These are phyloP conservation scores for Fusarium odoratissimum DNA, from an alignment of 2,329 filamentous ascomycete genomes.

Conservation along the genomic window DNA sequence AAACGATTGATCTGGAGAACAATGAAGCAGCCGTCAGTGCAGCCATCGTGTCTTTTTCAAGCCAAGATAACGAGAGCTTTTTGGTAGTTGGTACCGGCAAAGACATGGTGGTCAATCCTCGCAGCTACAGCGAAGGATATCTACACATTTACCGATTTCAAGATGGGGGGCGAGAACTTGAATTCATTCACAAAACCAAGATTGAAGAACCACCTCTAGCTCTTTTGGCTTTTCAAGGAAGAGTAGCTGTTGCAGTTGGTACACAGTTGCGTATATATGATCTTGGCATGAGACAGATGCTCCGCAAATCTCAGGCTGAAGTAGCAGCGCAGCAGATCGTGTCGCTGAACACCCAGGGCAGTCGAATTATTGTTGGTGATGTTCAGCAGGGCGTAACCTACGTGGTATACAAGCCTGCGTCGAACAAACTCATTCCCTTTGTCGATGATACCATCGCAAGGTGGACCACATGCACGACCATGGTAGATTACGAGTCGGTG, in stretches of 20 bases:
- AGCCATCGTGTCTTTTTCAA: constrained; percentile 85
- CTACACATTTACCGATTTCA: constrained; percentile 94
- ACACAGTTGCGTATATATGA: constrained; percentile 89
- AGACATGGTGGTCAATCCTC: constrained; percentile 83
- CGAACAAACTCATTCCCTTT: constrained; percentile 93
- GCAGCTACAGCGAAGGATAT: constrained; percentile 80
- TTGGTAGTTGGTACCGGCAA: constrained; percentile 95
- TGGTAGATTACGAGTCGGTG: constrained; percentile 97
- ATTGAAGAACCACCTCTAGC: constrained; percentile 90
- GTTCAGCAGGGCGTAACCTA: constrained; percentile 92
- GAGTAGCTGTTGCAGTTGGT: constrained; percentile 86
- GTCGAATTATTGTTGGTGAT: constrained; percentile 90
- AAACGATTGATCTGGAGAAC: constrained; percentile 83
- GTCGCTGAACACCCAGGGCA: constrained; percentile 88
- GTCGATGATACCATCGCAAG: constrained; percentile 89
- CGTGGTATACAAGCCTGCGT: constrained; percentile 91
- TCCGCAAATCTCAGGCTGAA: constrained; percentile 89
- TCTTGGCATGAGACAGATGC: constrained; percentile 89
- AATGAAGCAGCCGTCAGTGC: constrained; percentile 94
- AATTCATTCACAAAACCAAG: constrained; percentile 97
- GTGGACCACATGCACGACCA: constrained; percentile 90
- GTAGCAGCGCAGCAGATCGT: constrained; percentile 86
- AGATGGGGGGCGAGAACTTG: constrained; percentile 85
- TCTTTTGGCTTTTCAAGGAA: constrained; percentile 92
- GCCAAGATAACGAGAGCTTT: constrained; percentile 89